Base-by-base conservation (phyloP, 441 rosid genomes). In the Breynia disticha region DNA sequence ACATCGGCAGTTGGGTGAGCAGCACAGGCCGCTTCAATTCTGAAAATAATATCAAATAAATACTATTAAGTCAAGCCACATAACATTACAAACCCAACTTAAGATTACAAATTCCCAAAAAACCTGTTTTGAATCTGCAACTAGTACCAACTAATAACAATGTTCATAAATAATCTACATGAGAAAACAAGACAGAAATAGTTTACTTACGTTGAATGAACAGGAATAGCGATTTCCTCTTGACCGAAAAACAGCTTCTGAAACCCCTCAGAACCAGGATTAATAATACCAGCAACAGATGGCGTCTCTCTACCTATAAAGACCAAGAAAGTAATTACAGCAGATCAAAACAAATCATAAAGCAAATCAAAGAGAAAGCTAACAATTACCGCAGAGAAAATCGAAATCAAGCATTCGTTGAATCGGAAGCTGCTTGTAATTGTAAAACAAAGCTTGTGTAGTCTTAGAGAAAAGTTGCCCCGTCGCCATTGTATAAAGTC, bases 371-470 rank as follows among this genome's bases (percentile, higher is more conserved):
- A 13, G 11, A 10, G 17, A 13, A 37, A 49, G 46, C 24, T 16
- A 57, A 47, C 0, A 58, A 75, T 41, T 24, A 87, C 98, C 95
- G 44, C 98, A 90, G 38, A 90, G 95, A 75, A 90, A 90, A 74
- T 90, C 98, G 53, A 90, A 90, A 79, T 90, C 98, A 71, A 90
- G 98, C 98, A 90, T 90, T 61, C 98, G 90, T 62, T 90, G 98
- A 60, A 90, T 78, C 1, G 98, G 98, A 49, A 87, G 93, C 72
- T 83, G 98, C 87, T 90, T 90, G 68, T 83, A 90, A 62, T 90
- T 90, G 69, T 90, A 90, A 72, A 90, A 85, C 60, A 85, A 63
- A 14, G 98, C 93, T 58, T 90, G 95, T 3, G 98, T 90, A 42
- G 81, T 79, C 32, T 76, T 68, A 21, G 98, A 90, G 64, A 90